Percentiles rank a stretch among this genome's conserved stretches.
Conservation (phyloP, 768 basidiomycete species). For the Rhizopogon vinicolor region DNA sequence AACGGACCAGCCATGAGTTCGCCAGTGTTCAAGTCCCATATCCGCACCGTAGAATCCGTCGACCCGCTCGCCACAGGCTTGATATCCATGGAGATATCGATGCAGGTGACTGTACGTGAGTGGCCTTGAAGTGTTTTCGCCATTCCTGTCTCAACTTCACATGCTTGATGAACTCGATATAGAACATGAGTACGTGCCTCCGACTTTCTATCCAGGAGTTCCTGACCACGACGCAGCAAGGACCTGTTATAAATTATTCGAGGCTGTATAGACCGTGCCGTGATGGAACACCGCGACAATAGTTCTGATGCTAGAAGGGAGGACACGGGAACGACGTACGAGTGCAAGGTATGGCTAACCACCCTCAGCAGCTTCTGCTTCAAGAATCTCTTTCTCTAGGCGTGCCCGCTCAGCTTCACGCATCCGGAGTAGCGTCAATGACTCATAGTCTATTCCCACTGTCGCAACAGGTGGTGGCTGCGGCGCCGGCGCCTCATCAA, state of each 20-base stretch:
- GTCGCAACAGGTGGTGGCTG: conserved; percentile 18
- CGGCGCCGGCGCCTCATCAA: conserved; percentile 2
- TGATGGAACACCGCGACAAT: neutral
- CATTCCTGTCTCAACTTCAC: no score
- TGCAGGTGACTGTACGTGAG: no score
- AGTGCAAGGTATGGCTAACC: neutral
- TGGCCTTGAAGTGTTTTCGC: no score
- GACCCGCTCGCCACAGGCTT: no score
- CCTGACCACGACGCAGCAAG: neutral
- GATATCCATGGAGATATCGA: no score
- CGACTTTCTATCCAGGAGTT: neutral
- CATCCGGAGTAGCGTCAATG: conserved; percentile 73
- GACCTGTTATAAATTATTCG: no score
- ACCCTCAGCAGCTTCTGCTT: conserved; percentile 52
- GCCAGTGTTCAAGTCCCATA: no score
- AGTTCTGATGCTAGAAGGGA: neutral
- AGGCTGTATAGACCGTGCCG: neutral
- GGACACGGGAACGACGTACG: neutral
- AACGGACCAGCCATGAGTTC: no score
- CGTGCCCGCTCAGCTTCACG: conserved; percentile 77
- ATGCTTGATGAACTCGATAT: neutral
- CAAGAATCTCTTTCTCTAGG: conserved; percentile 72
- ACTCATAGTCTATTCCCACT: conserved; percentile 68
- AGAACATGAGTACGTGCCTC: neutral
- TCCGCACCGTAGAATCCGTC: no score